phyloP scores from a whole-genome alignment of 2,329 filamentous ascomycete species.

The Colletotrichum siamense region DNA sequence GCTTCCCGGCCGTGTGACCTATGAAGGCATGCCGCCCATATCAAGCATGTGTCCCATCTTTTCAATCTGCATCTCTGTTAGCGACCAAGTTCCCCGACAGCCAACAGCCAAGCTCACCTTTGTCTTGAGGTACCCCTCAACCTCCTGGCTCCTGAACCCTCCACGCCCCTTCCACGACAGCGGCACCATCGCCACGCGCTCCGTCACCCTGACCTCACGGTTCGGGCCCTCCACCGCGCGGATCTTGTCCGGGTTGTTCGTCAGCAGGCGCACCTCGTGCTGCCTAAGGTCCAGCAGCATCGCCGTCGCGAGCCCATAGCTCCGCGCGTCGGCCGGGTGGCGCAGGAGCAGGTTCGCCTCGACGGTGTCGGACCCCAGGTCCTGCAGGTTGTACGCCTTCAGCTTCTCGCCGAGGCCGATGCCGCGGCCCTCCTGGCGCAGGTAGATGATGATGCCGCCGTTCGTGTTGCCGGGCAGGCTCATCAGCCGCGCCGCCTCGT shows the following conservation, averaged over 20 bases:
- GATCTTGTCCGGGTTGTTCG: constrained; percentile 98
- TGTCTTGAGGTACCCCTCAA: constrained; percentile 92
- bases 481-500: constrained; percentile 96
- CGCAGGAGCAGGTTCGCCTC: constrained; percentile 91
- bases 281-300: constrained; percentile 90
- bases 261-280: constrained; percentile 79
- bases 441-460: constrained; percentile 88
- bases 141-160: constrained; percentile 85
- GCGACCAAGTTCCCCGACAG: background rate
- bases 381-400: constrained; percentile 97
- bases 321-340: constrained; percentile 92
- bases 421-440: constrained; percentile 93
- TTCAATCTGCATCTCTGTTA: constrained; percentile 64
- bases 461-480: constrained; percentile 66
- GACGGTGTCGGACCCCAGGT: constrained; percentile 95
- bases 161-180: constrained; percentile 87
- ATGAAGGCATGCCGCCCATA: constrained; percentile 41
- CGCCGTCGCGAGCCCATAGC: constrained; percentile 94
- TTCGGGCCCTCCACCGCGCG: constrained; percentile 91
- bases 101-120: constrained; percentile 68
- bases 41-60: constrained; percentile 87
- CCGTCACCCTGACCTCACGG: constrained; percentile 84
- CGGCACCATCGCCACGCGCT: constrained; percentile 94
- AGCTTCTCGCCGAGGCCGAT: constrained; percentile 95
- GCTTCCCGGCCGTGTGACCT: background rate